Conservation (phyloP, 169 alveolate species). For the Neospora caninum region DNA sequence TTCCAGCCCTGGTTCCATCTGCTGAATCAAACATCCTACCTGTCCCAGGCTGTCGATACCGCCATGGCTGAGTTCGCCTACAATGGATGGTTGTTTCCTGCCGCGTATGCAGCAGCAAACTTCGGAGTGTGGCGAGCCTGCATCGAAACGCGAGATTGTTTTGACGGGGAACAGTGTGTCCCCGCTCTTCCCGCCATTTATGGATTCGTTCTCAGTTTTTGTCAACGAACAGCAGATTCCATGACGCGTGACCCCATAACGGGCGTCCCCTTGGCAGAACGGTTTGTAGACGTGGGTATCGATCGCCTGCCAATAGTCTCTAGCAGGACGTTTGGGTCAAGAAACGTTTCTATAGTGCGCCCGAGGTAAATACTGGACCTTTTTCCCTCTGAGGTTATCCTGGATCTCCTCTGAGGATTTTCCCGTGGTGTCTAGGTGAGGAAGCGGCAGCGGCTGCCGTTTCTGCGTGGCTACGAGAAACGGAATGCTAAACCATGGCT, state of each 20-base stretch:
- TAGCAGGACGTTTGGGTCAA: not conserved
- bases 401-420: no score
- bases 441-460: no score
- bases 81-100: constrained; percentile 5
- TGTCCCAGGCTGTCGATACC: constrained; percentile 28
- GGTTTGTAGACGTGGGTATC: not conserved
- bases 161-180: constrained; percentile 1
- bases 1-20: constrained; percentile 31
- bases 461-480: no score
- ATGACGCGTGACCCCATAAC: constrained; percentile 30
- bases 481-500: no score
- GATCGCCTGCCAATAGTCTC: not conserved
- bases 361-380: no score
- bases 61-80: constrained; percentile 21
- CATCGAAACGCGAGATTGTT: not conserved
- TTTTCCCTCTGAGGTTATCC: no score
- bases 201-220: not conserved
- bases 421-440: no score
- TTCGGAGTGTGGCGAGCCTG: constrained; percentile 26
- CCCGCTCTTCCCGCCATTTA: constrained; percentile 9
- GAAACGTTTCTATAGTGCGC: no score
- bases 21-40: constrained; percentile 16
- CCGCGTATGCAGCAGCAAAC: constrained; percentile 34
- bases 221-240: constrained; percentile 17
- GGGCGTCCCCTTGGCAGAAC: constrained; percentile 2